Evolutionary conservation across 345 rosid genomes (phyloP).

Genomic region (Clarkia xantiana): DNA sequence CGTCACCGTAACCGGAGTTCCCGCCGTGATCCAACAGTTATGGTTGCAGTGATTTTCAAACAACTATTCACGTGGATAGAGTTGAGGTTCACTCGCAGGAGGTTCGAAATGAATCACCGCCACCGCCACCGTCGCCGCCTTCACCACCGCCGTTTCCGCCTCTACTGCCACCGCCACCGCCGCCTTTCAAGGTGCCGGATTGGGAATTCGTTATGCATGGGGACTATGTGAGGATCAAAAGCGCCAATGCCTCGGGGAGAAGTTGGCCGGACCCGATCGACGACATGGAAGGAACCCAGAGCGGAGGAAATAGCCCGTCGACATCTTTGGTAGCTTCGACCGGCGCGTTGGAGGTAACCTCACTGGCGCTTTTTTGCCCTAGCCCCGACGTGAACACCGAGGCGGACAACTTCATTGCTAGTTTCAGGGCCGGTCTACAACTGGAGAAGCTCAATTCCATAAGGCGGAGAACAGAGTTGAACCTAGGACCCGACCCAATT

Average conservation of each 20-base stretch:
- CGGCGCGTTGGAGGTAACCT: conserved; percentile 1
- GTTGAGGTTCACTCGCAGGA: not conserved
- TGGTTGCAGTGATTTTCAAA: conserved; percentile 1
- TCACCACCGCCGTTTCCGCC: conserved; percentile 11
- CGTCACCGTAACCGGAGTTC: too few species aligned
- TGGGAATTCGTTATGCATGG: conserved; percentile 52
- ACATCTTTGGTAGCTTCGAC: not conserved
- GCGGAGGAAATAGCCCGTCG: conserved; percentile 17
- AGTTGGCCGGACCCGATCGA: conserved; percentile 40
- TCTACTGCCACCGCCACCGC: conserved; percentile 52
- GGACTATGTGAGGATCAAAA: conserved; percentile 54
- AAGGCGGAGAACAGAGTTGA: conserved; percentile 35
- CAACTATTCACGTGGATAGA: not conserved
- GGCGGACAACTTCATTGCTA: conserved; percentile 74
- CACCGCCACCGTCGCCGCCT: too few species aligned
- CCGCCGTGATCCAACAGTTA: too few species aligned
- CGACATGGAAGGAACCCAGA: conserved; percentile 19
- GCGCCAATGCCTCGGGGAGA: conserved; percentile 36
- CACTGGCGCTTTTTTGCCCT: conserved; percentile 32
- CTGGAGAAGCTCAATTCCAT: conserved; percentile 61
- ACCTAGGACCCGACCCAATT: conserved; percentile 33
- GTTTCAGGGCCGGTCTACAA: conserved; percentile 60
- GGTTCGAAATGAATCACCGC: not conserved
- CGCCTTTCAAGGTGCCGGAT: conserved; percentile 53
- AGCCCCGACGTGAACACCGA: conserved; percentile 86